These are phyloP conservation scores for Polytrichum commune DNA, from an alignment of 225 moss, liverwort and hornwort genomes.

Conservation along the genomic window DNA sequence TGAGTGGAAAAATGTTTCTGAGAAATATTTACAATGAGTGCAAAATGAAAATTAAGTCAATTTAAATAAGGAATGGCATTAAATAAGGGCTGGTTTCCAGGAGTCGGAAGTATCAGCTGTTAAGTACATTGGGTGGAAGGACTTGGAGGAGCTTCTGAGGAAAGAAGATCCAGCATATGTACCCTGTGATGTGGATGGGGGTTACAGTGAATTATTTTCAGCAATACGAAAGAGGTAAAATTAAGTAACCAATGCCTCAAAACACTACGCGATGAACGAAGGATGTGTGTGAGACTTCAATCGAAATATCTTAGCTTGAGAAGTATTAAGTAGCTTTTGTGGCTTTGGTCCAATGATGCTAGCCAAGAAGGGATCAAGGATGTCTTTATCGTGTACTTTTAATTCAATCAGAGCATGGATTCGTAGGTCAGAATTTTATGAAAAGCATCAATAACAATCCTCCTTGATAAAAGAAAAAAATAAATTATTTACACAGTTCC, in stretches of 20 bases:
- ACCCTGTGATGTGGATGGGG: conserved; percentile 54
- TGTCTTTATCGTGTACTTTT: no score
- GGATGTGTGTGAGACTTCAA: no score
- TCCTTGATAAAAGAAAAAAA: no score
- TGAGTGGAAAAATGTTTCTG: no score
- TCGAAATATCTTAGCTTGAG: no score
- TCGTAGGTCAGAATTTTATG: neutral
- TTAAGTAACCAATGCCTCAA: conserved; percentile 3
- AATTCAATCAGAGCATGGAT: no score
- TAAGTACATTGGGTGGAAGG: conserved; percentile 88
- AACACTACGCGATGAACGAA: neutral
- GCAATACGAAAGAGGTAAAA: conserved; percentile 69
- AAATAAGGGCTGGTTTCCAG: conserved; percentile 30
- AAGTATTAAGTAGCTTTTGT: no score
- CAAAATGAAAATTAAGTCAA: neutral
- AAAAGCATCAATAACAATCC: no score
- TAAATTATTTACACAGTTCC: no score
- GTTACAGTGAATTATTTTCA: conserved; percentile 66
- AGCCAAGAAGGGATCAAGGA: no score
- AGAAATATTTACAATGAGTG: no score
- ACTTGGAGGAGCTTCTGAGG: conserved; percentile 60
- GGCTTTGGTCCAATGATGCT: neutral
- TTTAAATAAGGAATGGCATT: neutral
- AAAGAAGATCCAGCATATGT: conserved; percentile 71
- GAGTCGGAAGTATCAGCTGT: conserved; percentile 90